phyloP scores from a whole-genome alignment of 2,329 filamentous ascomycete genomes.

The Huntiella abstrusa region DNA sequence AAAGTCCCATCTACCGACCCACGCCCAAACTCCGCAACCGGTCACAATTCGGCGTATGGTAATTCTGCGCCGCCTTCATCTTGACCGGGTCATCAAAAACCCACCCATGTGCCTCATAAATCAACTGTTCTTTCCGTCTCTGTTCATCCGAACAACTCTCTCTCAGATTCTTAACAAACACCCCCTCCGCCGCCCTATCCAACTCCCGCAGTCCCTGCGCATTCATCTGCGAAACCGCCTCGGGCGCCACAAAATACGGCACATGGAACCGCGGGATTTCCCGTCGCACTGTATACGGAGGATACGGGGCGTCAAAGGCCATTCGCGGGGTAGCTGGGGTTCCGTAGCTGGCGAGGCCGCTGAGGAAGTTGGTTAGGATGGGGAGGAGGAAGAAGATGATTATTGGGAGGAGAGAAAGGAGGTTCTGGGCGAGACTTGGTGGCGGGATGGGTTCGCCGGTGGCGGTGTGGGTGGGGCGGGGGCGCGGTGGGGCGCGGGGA shows the following conservation, averaged over 20 bases:
- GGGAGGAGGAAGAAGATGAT: slow-evolving; percentile 77
- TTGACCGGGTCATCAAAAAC: slow-evolving; percentile 66
- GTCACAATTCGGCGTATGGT: slow-evolving; percentile 33
- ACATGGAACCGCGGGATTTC: slow-evolving; percentile 52
- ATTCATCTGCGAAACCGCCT: slow-evolving; percentile 53
- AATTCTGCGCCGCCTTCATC: slow-evolving; percentile 47
- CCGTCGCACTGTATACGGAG: slow-evolving; percentile 57
- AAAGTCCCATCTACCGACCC: slow-evolving; percentile 11
- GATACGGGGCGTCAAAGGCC: slow-evolving; percentile 51
- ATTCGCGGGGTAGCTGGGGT: slow-evolving; percentile 39
- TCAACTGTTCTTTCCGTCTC: slow-evolving; percentile 42
- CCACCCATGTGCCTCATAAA: slow-evolving; percentile 71
- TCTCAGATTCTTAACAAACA: slow-evolving; percentile 48
- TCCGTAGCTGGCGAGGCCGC: slow-evolving; percentile 28
- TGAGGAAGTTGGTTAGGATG: slow-evolving; percentile 60
- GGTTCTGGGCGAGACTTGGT: slow-evolving; percentile 27
- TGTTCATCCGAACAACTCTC: slow-evolving; percentile 59
- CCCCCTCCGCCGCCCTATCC: slow-evolving; percentile 58
- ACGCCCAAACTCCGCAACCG: slow-evolving; percentile 28
- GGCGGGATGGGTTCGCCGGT: slow-evolving; percentile 22
- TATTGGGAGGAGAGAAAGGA: slow-evolving; percentile 68
- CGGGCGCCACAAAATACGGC: slow-evolving; percentile 70
- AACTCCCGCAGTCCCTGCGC: slow-evolving; percentile 51
- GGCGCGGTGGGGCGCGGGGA: slow-evolving; percentile 45
- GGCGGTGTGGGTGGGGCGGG: slow-evolving; percentile 45